A percentile compares a stretch with the other conserved stretches of the same genome.
phyloP scores from a whole-genome alignment of 768 basidiomycete species.

The Hypholoma sublateritium region DNA sequence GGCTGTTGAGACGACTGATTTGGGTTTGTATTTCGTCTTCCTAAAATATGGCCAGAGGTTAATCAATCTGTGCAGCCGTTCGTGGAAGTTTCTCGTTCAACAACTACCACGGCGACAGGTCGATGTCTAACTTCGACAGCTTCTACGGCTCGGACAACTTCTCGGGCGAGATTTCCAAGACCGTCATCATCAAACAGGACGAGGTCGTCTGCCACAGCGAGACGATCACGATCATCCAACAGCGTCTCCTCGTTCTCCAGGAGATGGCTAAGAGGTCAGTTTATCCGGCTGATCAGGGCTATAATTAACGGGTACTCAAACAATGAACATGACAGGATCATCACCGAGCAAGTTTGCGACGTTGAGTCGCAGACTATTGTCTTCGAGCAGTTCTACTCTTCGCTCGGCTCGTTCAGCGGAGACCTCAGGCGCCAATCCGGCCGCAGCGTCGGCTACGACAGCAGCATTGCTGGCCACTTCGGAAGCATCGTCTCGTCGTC shows the following conservation, averaged over 20 bases:
- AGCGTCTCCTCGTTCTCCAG: conserved; percentile 42
- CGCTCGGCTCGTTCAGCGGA: conserved; percentile 34
- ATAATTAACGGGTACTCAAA: neutral
- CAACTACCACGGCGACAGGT: conserved; percentile 38
- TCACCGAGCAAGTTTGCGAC: conserved; percentile 46
- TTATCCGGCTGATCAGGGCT: neutral
- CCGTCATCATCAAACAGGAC: conserved; percentile 29
- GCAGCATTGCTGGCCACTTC: conserved; percentile 33
- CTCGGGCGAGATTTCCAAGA: conserved; percentile 27
- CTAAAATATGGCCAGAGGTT: neutral
- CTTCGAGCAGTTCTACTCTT: conserved; percentile 40
- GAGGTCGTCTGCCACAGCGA: conserved; percentile 40
- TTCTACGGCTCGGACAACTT: conserved; percentile 48
- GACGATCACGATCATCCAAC: conserved; percentile 42
- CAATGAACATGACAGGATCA: conserved; percentile 29
- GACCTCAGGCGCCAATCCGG: conserved; percentile 38
- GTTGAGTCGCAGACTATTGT: conserved; percentile 48
- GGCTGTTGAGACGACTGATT: conserved; percentile 6
- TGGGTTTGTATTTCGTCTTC: conserved; percentile 4
- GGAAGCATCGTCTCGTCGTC: conserved; percentile 30
- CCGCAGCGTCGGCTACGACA: conserved; percentile 38
- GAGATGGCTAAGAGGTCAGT: conserved; percentile 45
- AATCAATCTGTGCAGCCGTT: neutral
- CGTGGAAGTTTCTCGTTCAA: conserved; percentile 26
- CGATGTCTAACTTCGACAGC: conserved; percentile 40